Evolutionary conservation across 129 eudicot species (phyloP).

Genomic region (Deinandra increscens): DNA sequence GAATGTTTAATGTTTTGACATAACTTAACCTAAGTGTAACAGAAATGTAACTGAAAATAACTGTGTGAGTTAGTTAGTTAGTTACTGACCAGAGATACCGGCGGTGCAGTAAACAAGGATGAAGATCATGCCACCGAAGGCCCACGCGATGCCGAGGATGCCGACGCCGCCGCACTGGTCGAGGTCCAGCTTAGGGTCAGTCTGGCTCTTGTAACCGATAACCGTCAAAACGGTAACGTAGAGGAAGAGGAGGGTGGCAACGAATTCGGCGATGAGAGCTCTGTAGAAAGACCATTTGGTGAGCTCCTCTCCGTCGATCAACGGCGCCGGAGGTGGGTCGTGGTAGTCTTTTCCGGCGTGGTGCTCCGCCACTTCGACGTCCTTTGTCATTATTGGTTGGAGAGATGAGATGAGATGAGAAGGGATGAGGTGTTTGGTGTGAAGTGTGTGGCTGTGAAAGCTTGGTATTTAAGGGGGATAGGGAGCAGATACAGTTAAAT

Average conservation of each 20-base stretch:
- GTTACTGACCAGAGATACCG: constrained; percentile 78
- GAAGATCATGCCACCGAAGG: constrained; percentile 98
- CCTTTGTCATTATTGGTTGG: constrained; percentile 34
- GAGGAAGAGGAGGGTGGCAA: constrained; percentile 77
- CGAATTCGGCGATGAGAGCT: constrained; percentile 73
- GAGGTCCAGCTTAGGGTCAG: constrained; percentile 29
- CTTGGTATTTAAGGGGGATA: constrained; percentile 39
- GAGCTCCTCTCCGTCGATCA: constrained; percentile 58
- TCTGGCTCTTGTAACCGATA: constrained; percentile 65
- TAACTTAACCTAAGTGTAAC: too few species aligned
- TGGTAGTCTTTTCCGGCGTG: constrained; percentile 74
- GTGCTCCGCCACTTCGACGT: constrained; percentile 60
- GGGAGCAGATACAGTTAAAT: constrained; percentile 24
- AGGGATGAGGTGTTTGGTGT: constrained; percentile 21
- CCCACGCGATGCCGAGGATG: constrained; percentile 94
- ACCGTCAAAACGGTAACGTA: constrained; percentile 77
- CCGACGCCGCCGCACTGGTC: constrained; percentile 91
- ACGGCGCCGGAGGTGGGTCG: constrained; percentile 88
- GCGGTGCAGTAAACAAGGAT: constrained; percentile 98
- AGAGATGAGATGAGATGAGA: background rate
- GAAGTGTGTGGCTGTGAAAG: constrained; percentile 38
- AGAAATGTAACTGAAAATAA: too few species aligned
- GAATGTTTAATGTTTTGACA: too few species aligned
- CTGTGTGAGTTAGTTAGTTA: too few species aligned
- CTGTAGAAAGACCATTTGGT: constrained; percentile 78